Base-by-base conservation (phyloP, 495 filamentous ascomycete genomes). In the Talaromyces thailandensis region DNA sequence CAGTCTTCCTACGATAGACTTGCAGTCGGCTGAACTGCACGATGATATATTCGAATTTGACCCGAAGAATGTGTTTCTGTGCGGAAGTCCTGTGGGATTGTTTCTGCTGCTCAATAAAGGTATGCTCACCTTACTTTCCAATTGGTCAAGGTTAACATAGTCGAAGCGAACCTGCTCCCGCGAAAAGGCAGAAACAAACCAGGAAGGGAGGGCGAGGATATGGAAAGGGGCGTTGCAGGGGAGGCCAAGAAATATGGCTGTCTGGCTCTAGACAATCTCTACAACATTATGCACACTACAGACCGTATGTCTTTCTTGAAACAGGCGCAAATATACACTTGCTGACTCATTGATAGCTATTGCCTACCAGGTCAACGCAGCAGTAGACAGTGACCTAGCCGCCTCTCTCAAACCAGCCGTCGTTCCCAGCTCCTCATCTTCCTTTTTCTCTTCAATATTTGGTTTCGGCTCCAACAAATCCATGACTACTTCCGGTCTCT, bases 201-300 rank as follows among this genome's bases (percentile, higher is more conserved):
- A 4, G 88, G 85, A 23, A 84, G 84, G 21, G 86, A 91, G 65
- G 77, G 76, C 37, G 86, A 92, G 62, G 82, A 86, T 60, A 71
- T 76, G 7, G 80, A 84, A 43, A 80, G 76, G 45, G 82, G 86
- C 26, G 81, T 97, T 48, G 86, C 87, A 40, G 92, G 90, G 6
- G 85, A 93, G 52, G 77, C 79, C 14, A 93, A 89, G 56, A 83
- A 76, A 12, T 96, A 92, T 70, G 94, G 94, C 28, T 98, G 93
- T 73, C 75, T 97, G 40, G 90, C 93, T 5, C 90, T 96, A 8
- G 91, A 96, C 68, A 98, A 98, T 70, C 81, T 98, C 52, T 98
- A 97, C 81, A 98, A 98, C 70, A 85, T 98, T 64, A 82, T 98
- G 69, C 81, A 86, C 63, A 81, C 80, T 40, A 83, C 82, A 21